These are phyloP conservation scores for Dalbergia oliveri DNA, from an alignment of 306 rosid species.

Conservation along the genomic window DNA sequence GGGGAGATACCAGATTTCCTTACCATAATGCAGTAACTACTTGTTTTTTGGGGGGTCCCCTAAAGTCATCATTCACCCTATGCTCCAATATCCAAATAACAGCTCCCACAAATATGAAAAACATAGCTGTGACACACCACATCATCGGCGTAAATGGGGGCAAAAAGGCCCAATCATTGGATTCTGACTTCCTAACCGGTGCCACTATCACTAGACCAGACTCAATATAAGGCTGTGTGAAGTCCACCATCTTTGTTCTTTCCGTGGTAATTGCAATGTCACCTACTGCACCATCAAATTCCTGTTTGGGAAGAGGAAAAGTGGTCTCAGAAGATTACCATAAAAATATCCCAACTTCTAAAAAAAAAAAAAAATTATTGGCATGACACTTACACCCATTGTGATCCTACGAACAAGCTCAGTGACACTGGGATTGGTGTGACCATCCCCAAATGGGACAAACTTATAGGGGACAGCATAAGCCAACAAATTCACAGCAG, in stretches of 20 bases:
- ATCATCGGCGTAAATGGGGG: constrained; percentile 74
- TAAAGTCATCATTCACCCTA: constrained; percentile 84
- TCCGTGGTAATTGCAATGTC: constrained; percentile 87
- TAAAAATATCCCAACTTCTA: constrained; percentile 34
- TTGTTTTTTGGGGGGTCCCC: constrained; percentile 94
- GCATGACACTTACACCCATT: constrained; percentile 73
- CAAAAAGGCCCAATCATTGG: constrained; percentile 89
- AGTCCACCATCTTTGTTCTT: constrained; percentile 89
- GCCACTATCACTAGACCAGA: constrained; percentile 95
- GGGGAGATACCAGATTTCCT: constrained; percentile 34
- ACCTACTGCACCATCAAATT: constrained; percentile 85
- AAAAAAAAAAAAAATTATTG: neutral
- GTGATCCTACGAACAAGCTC: constrained; percentile 77
- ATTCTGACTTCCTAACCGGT: constrained; percentile 59
- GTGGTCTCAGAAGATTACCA: constrained; percentile 37
- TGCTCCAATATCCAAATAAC: constrained; percentile 98
- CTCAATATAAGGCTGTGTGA: constrained; percentile 92
- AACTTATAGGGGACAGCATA: constrained; percentile 86
- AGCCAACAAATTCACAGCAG: constrained; percentile 81
- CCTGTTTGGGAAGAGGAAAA: constrained; percentile 59
- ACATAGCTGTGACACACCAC: constrained; percentile 84
- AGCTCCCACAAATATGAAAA: constrained; percentile 80
- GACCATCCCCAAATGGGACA: constrained; percentile 70
- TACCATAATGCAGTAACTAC: constrained; percentile 78
- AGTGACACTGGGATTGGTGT: constrained; percentile 61